Conservation (phyloP, 345 rosid species). For the Orychophragmus violaceus region DNA sequence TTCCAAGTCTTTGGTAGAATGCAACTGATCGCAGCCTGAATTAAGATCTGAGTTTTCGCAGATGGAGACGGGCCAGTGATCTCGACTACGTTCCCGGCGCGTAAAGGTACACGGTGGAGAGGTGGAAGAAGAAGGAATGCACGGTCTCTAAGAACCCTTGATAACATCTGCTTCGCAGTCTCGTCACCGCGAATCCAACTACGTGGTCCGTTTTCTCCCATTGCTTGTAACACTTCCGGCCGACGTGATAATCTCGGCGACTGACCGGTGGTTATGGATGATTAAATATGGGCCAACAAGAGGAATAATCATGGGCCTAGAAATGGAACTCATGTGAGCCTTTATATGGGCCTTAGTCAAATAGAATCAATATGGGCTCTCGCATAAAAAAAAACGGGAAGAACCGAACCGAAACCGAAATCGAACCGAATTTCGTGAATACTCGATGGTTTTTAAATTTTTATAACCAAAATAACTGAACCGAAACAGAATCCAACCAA, state of each 20-base stretch:
- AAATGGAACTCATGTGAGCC: background rate
- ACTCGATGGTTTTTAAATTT: too few relatives aligned
- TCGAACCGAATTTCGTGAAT: too few relatives aligned
- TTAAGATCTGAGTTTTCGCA: slow-evolving; percentile 66
- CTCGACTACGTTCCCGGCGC: slow-evolving; percentile 65
- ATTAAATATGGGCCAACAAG: too few relatives aligned
- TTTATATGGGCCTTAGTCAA: background rate
- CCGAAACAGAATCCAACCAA: too few relatives aligned
- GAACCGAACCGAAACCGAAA: too few relatives aligned
- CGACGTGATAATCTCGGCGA: slow-evolving; percentile 1
- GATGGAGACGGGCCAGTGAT: slow-evolving; percentile 63
- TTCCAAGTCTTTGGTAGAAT: slow-evolving; percentile 66
- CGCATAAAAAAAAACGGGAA: too few relatives aligned
- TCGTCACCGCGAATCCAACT: slow-evolving; percentile 58
- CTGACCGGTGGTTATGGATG: background rate
- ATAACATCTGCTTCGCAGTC: slow-evolving; percentile 52
- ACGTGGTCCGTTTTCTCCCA: slow-evolving; percentile 18
- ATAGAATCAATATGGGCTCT: too few relatives aligned
- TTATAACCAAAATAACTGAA: too few relatives aligned
- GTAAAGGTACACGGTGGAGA: slow-evolving; percentile 55
- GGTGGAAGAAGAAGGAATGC: slow-evolving; percentile 51
- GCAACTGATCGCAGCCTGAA: slow-evolving; percentile 59
- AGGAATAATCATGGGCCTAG: background rate
- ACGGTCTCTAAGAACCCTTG: slow-evolving; percentile 41
- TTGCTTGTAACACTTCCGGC: slow-evolving; percentile 1